Evolutionary conservation across 1,139 yeast genomes (phyloP).

Genomic region (Candida mesenterica): DNA sequence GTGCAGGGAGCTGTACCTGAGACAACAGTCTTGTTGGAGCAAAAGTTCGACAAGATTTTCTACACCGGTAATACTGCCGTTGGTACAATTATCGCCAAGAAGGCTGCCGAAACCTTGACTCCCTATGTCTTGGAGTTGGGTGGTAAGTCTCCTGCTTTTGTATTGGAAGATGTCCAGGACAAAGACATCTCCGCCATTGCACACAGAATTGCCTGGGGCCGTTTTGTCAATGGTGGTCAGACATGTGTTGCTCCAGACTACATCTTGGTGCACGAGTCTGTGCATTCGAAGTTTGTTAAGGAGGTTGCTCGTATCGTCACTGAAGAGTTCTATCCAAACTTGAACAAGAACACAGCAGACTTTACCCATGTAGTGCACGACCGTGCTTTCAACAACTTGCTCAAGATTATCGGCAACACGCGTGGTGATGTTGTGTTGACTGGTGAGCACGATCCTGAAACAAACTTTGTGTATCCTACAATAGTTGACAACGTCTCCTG

Average conservation of each 20-base stretch:
- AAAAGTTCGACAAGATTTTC: slow-evolving; percentile 77
- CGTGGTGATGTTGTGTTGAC: slow-evolving; percentile 62
- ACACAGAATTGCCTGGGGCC: slow-evolving; percentile 73
- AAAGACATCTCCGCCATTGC: slow-evolving; percentile 54
- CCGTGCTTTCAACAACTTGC: slow-evolving; percentile 54
- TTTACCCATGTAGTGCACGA: slow-evolving; percentile 67
- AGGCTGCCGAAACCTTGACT: slow-evolving; percentile 82
- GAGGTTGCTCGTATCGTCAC: slow-evolving; percentile 44
- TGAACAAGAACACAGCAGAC: slow-evolving; percentile 26
- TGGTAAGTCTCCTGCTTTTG: slow-evolving; percentile 85
- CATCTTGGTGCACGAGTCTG: slow-evolving; percentile 58
- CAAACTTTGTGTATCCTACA: slow-evolving; percentile 72
- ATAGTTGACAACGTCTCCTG: slow-evolving; percentile 59
- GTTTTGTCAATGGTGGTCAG: slow-evolving; percentile 82
- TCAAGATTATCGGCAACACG: slow-evolving; percentile 45
- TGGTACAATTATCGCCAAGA: slow-evolving; percentile 73
- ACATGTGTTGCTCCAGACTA: slow-evolving; percentile 91
- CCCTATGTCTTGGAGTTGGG: slow-evolving; percentile 86
- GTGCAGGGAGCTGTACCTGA: slow-evolving; percentile 77
- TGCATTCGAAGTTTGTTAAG: slow-evolving; percentile 42
- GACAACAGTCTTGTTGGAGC: slow-evolving; percentile 62
- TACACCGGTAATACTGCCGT: slow-evolving; percentile 81
- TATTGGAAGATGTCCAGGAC: slow-evolving; percentile 51
- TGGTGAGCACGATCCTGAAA: slow-evolving; percentile 44
- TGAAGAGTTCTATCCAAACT: slow-evolving; percentile 45